Evolutionary conservation across 257 asterid species (phyloP).

Genomic region (Solanum tarapatanum): DNA sequence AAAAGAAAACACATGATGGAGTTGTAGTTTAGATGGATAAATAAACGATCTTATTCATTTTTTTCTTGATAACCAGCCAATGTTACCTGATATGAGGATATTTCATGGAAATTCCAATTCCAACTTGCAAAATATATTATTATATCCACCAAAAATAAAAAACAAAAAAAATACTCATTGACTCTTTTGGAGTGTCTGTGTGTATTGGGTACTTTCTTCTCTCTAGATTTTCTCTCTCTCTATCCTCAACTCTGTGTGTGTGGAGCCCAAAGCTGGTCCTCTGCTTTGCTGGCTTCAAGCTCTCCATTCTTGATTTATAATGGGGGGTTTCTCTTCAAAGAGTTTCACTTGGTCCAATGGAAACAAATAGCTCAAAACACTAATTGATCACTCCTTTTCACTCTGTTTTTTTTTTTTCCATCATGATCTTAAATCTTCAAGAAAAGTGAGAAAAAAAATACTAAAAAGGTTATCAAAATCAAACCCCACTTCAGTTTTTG

Average conservation of each 20-base stretch:
- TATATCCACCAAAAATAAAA: neutral
- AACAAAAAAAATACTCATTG: neutral
- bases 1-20: neutral
- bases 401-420: neutral
- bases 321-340: constrained; percentile 49
- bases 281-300: constrained; percentile 72
- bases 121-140: neutral
- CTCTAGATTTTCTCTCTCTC: neutral
- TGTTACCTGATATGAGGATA: neutral
- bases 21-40: neutral
- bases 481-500: neutral
- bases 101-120: neutral
- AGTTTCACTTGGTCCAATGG: constrained; percentile 12
- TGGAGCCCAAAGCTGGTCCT: constrained; percentile 60
- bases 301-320: constrained; percentile 61
- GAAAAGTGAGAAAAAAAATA: neutral
- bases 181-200: neutral
- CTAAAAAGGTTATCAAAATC: neutral
- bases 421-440: constrained; percentile 17
- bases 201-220: neutral
- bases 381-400: neutral
- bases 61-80: neutral
- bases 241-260: neutral
- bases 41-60: neutral
- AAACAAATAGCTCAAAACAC: constrained; percentile 28